Evolutionary conservation across 495 filamentous ascomycete species (phyloP), one percentile per base, ranked within the genome.

Genomic region (Penicillium atrosanguineum): DNA sequence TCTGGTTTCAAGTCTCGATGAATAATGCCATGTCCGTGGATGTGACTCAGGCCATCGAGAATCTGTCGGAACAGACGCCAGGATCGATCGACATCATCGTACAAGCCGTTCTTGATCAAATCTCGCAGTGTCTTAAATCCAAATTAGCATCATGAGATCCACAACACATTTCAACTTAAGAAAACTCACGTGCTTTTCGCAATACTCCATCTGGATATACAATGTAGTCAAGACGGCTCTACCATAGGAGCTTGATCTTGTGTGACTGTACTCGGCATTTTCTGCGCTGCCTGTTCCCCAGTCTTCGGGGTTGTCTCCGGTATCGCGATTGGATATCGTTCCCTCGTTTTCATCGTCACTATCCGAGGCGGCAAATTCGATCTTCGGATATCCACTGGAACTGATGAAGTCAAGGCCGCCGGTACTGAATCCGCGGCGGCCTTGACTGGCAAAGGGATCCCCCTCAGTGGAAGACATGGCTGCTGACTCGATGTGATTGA

Each of bases 1-100:
- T 98, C 95, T 0, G 94, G 94, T 63, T 97, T 97, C n/a, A 98
- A 78, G 67, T 98, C 94, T 1, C 94, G 87, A 63, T 98, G 94
- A 19, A 98, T 93, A 58, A 98, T 96, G 41, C 90, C 91, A 48
- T 94, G 78, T 31, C 86, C 79, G 64, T 98, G 94, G 42, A 98
- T 91, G 69, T 98, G 91, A 36, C 80, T 86, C 15, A 98, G 69
- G 0, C 94, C 94, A 71, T 97, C 91, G 3, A 97, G 76, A 12
- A 96, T 87, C 65, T 97, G 95, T 11, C 94, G 83, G 57, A 96
- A 91, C 7, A 96, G 71, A 31, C 91, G 85, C 95, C 95, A 98
- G 8, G 84, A 76, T 52, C 96, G 86, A 29, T 91, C 85, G 6
- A 75, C 69, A 49, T 91, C 83, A 54, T 87, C 82, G 48, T 78